phyloP scores from a whole-genome alignment of 805 yeast species.

The Saturnispora kantuleensis region DNA sequence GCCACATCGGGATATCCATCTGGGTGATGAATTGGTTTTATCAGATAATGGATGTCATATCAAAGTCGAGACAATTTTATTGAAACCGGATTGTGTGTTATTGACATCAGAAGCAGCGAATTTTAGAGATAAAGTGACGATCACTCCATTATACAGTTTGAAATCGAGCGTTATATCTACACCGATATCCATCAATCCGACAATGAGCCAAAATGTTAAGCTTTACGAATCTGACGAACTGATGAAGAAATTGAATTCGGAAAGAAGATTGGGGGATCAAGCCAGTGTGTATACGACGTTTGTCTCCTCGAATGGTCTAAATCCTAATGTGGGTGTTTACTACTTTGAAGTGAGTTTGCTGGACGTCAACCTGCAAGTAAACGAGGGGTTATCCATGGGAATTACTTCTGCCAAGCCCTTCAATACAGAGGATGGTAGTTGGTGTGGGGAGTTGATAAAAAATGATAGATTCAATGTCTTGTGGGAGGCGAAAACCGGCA shows the following conservation, averaged over 20 bases:
- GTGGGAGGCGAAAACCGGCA: constrained; percentile 44
- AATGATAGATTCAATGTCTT: constrained; percentile 28
- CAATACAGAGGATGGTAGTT: not conserved
- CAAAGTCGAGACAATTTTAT: not conserved
- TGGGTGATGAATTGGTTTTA: not conserved
- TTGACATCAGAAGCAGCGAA: constrained; percentile 1
- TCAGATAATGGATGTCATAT: constrained; percentile 1
- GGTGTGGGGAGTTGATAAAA: constrained; percentile 7
- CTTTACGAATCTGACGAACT: constrained; percentile 1
- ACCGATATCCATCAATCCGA: not conserved
- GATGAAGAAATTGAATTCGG: constrained; percentile 2
- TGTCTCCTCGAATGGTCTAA: not conserved
- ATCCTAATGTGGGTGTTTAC: not conserved
- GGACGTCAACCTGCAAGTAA: not conserved
- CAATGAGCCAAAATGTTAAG: constrained; percentile 2
- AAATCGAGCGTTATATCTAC: constrained; percentile 2
- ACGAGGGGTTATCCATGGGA: constrained; percentile 5
- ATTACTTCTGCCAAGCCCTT: not conserved
- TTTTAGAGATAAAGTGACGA: constrained; percentile 2
- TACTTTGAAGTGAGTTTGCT: constrained; percentile 2
- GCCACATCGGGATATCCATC: constrained; percentile 4
- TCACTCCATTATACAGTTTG: constrained; percentile 5
- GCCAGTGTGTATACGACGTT: constrained; percentile 1
- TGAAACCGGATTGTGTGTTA: constrained; percentile 6
- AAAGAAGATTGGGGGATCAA: constrained; percentile 4